Evolutionary conservation across 208 protist species (phyloP).

Genomic region (Leptomonas pyrrhocoris): DNA sequence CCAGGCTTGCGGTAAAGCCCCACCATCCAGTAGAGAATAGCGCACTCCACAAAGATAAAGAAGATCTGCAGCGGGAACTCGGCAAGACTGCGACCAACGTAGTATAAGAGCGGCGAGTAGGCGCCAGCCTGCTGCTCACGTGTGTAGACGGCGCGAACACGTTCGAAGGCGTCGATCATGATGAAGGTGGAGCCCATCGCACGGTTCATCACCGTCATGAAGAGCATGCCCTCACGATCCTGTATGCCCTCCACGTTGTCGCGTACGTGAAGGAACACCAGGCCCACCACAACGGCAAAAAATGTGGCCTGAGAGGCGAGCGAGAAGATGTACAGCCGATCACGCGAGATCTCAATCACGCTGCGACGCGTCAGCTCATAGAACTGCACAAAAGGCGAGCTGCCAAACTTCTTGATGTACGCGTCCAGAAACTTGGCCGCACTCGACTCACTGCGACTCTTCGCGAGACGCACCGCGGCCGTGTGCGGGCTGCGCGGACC

Average conservation of each 20-base stretch:
- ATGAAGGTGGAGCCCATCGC: conserved; percentile 57
- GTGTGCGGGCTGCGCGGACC: conserved; percentile 54
- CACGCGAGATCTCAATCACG: conserved; percentile 43
- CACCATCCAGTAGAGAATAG: conserved; percentile 75
- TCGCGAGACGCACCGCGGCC: conserved; percentile 45
- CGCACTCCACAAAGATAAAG: conserved; percentile 42
- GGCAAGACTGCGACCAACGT: conserved; percentile 42
- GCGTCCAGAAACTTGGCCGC: conserved; percentile 49
- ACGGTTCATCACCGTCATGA: conserved; percentile 68
- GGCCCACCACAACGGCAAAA: conserved; percentile 65
- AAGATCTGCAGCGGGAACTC: conserved; percentile 61
- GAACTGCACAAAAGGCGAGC: conserved; percentile 60
- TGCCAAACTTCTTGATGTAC: conserved; percentile 56
- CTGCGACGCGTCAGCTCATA: conserved; percentile 53
- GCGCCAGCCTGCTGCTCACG: conserved; percentile 73
- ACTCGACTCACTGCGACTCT: conserved; percentile 37
- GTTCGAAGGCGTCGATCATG: conserved; percentile 61
- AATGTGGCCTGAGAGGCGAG: conserved; percentile 56
- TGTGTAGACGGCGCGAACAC: conserved; percentile 51
- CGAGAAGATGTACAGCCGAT: conserved; percentile 52
- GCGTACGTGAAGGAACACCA: conserved; percentile 71
- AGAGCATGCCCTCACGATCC: conserved; percentile 73
- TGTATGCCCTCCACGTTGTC: conserved; percentile 55
- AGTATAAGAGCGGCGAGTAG: conserved; percentile 71
- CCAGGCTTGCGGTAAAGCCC: conserved; percentile 43